A percentile compares a stretch with the other conserved stretches of the same genome.
Conservation (phyloP, 2,329 filamentous ascomycete genomes). For the Fusarium agapanthi region DNA sequence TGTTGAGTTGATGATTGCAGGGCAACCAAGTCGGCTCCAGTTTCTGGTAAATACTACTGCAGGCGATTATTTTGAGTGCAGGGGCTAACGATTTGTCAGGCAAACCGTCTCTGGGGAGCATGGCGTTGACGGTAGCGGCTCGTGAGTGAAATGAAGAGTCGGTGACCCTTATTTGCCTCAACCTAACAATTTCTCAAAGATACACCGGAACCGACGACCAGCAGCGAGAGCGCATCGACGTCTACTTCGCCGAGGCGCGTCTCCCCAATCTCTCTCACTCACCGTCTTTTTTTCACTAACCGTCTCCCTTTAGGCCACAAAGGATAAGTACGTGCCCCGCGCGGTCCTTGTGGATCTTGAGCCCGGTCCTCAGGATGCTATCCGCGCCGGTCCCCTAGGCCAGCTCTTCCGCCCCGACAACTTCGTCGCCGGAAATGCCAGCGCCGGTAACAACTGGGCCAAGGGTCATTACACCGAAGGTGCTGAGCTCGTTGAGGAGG, state of each 20-base stretch:
- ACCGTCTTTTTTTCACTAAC: conserved; percentile 2
- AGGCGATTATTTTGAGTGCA: not conserved
- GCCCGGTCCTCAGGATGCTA: conserved; percentile 99
- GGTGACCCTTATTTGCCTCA: not conserved
- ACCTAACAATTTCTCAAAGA: conserved; percentile 12
- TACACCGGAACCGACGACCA: conserved; percentile 96
- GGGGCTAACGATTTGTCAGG: conserved; percentile 42
- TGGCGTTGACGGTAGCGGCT: conserved; percentile 94
- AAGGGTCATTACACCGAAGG: conserved; percentile 99
- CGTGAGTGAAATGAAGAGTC: conserved; percentile 60
- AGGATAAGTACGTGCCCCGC: conserved; percentile 99
- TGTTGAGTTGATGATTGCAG: conserved; percentile 56
- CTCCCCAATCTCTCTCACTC: not conserved
- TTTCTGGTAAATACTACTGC: conserved; percentile 70
- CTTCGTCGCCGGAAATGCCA: conserved; percentile 99
- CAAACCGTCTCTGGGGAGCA: conserved; percentile 89
- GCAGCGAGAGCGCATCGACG: conserved; percentile 99
- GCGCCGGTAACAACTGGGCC: conserved; percentile 99
- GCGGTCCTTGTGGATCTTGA: conserved; percentile 99
- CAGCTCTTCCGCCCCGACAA: conserved; percentile 99
- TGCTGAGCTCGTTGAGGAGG: conserved; percentile 97
- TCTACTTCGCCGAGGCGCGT: conserved; percentile 87
- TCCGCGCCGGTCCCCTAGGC: conserved; percentile 96
- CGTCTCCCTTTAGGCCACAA: conserved; percentile 72
- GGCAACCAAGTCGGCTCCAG: conserved; percentile 99